These are phyloP conservation scores for Camelina laxa DNA, from an alignment of 345 rosid species.

Conservation along the genomic window DNA sequence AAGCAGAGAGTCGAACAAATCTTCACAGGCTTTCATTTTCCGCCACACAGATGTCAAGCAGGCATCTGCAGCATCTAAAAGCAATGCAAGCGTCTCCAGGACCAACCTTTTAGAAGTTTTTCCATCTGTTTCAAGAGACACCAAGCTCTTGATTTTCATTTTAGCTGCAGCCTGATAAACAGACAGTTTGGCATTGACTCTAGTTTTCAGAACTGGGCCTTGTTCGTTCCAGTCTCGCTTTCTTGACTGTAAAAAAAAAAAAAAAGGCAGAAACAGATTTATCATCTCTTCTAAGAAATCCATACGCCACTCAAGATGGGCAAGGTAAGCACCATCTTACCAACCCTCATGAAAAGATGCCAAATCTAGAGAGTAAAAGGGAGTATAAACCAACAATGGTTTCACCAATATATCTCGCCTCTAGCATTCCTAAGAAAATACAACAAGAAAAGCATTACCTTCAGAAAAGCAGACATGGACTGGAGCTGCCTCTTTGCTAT, in stretches of 20 bases:
- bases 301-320: conserved; percentile 23
- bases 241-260: conserved; percentile 67
- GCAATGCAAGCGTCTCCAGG: conserved; percentile 82
- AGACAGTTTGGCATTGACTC: conserved; percentile 78
- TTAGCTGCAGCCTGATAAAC: conserved; percentile 84
- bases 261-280: conserved; percentile 37
- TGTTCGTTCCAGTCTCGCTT: conserved; percentile 95
- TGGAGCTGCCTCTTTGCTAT: conserved; percentile 89
- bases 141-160: conserved; percentile 78
- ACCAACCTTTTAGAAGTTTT: conserved; percentile 86
- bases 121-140: conserved; percentile 80
- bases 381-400: not conserved
- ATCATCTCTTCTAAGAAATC: conserved; percentile 29
- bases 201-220: conserved; percentile 77
- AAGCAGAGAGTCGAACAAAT: conserved; percentile 81
- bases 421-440: conserved; percentile 17
- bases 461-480: conserved; percentile 83
- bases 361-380: conserved; percentile 10
- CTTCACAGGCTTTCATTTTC: conserved; percentile 88
- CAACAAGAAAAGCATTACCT: conserved; percentile 56
- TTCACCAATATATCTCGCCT: conserved; percentile 19
- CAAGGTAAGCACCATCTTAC: conserved; percentile 12
- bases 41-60: conserved; percentile 95
- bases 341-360: conserved; percentile 8
- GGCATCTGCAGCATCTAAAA: conserved; percentile 90